Conservation (phyloP, 768 basidiomycete species). For the Termitomyces sp. region DNA sequence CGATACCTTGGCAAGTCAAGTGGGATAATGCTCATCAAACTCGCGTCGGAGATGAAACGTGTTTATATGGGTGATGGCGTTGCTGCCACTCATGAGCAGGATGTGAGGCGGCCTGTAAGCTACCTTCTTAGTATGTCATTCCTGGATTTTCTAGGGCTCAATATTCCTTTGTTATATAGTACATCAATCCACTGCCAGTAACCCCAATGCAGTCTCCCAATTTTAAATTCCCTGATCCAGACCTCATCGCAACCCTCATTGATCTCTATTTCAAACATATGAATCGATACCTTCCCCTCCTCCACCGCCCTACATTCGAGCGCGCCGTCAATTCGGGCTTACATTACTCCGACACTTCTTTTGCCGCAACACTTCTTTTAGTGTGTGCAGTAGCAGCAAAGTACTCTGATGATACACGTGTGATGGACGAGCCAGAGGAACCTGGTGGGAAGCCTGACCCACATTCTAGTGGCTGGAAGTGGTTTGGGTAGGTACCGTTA, state of each 20-base stretch:
- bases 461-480: conserved; percentile 62
- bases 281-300: conserved; percentile 59
- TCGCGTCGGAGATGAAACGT: conserved; percentile 53
- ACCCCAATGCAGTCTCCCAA: conserved; percentile 6
- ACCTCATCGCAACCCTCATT: conserved; percentile 50
- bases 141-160: neutral
- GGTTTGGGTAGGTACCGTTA: conserved; percentile 62
- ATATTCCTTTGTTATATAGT: conserved; percentile 25
- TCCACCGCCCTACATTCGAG: conserved; percentile 72
- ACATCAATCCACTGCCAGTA: conserved; percentile 9
- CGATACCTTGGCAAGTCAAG: conserved; percentile 57
- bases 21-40: conserved; percentile 46
- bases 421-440: conserved; percentile 26
- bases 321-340: conserved; percentile 42
- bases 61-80: conserved; percentile 36
- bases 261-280: conserved; percentile 60
- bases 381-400: conserved; percentile 71
- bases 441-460: conserved; percentile 4
- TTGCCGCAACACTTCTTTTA: conserved; percentile 59
- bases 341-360: conserved; percentile 46
- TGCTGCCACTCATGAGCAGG: neutral
- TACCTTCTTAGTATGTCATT: neutral
- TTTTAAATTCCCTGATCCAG: conserved; percentile 47
- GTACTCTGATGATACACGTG: conserved; percentile 54
- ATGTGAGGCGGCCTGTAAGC: neutral